Evolutionary conservation across 164 flowering plant species (phyloP).

Genomic region (Magnolia officinalis): DNA sequence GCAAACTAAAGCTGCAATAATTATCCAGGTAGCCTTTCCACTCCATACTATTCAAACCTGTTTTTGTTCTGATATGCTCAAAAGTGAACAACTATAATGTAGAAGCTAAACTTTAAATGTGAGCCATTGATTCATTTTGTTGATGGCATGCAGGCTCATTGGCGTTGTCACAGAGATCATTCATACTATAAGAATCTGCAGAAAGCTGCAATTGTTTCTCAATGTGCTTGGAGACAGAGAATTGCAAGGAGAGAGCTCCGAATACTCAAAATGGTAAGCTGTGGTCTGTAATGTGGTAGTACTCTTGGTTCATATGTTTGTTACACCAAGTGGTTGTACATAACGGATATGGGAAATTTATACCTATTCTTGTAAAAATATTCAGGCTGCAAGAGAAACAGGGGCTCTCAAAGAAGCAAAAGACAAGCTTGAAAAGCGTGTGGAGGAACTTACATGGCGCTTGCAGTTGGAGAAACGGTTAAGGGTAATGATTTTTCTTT

Average conservation of each 20-base stretch:
- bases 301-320: not conserved
- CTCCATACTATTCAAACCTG: not conserved
- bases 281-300: conserved; percentile 10
- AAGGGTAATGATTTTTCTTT: conserved; percentile 43
- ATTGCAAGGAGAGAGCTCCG: conserved; percentile 88
- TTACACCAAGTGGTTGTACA: not conserved
- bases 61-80: not conserved
- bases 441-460: conserved; percentile 99
- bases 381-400: conserved; percentile 95
- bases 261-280: conserved; percentile 80
- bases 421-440: conserved; percentile 96
- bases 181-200: conserved; percentile 76
- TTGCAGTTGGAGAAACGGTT: conserved; percentile 88
- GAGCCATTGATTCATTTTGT: conserved; percentile 2
- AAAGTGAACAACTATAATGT: conserved; percentile 1
- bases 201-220: conserved; percentile 68
- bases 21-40: conserved; percentile 58
- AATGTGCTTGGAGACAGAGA: conserved; percentile 93
- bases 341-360: not conserved
- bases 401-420: conserved; percentile 98
- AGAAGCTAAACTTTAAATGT: not conserved
- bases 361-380: conserved; percentile 5
- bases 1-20: conserved; percentile 79
- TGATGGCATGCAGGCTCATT: conserved; percentile 54
- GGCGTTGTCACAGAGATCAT: conserved; percentile 64